Percentiles rank a stretch among this genome's conserved stretches.
Evolutionary conservation across 1,284 basidiomycete genomes (phyloP).

Genomic region (Schizophyllum commune): DNA sequence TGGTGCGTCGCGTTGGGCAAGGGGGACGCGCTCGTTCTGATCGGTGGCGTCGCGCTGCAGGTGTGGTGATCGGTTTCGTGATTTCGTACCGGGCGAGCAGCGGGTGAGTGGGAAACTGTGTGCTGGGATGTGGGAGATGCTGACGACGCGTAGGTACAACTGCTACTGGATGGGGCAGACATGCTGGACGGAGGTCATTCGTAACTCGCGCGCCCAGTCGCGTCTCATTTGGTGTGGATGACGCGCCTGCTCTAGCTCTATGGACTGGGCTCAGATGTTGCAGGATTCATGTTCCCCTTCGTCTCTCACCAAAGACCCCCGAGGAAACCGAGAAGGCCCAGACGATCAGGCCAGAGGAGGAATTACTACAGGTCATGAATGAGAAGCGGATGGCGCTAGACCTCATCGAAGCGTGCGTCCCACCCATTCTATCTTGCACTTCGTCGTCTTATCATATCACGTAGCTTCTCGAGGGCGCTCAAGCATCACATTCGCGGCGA

Average conservation of each 20-base stretch:
- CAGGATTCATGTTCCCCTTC: conserved; percentile 40
- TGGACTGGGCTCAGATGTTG: not conserved
- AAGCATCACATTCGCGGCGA: conserved; percentile 62
- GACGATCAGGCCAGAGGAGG: conserved; percentile 26
- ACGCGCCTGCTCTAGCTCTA: not conserved
- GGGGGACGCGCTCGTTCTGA: not conserved
- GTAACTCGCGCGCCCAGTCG: conserved; percentile 37
- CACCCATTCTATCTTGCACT: not conserved
- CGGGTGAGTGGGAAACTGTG: conserved; percentile 30
- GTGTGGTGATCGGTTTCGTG: conserved; percentile 67
- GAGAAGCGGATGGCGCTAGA: conserved; percentile 57
- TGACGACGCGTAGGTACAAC: conserved; percentile 36
- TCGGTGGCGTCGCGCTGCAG: conserved; percentile 17
- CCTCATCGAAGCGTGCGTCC: conserved; percentile 44
- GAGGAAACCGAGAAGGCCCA: conserved; percentile 25
- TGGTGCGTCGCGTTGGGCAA: conserved; percentile 25
- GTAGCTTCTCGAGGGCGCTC: conserved; percentile 47
- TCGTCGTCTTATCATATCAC: not conserved
- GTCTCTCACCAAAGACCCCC: conserved; percentile 28
- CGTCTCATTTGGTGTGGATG: conserved; percentile 48
- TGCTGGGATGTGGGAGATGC: not conserved
- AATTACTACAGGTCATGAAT: conserved; percentile 42
- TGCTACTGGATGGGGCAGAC: conserved; percentile 59
- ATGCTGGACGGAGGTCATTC: conserved; percentile 52
- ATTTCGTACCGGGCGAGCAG: conserved; percentile 59